Conservation (phyloP, 257 asterid genomes). For the Mitragyna speciosa region DNA sequence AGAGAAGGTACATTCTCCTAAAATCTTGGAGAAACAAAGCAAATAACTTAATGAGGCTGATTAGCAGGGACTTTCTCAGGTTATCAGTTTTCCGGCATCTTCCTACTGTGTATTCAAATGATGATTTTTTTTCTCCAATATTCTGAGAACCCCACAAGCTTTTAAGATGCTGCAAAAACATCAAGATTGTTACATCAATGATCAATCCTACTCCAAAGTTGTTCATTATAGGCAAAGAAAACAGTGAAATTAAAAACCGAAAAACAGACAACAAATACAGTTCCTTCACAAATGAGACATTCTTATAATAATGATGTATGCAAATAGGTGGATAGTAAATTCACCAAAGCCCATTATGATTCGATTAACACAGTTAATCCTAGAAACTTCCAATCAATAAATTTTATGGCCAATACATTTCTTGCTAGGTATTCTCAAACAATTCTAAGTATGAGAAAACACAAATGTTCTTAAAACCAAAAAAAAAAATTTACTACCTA, state of each 20-base stretch:
- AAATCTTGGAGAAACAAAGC: background rate
- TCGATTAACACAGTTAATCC: background rate
- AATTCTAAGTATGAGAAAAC: too few relatives aligned
- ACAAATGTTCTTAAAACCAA: too few relatives aligned
- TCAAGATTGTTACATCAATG: background rate
- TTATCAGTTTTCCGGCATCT: background rate
- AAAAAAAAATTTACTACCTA: too few relatives aligned
- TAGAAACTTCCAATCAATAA: background rate
- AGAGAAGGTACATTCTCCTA: slow-evolving; percentile 12
- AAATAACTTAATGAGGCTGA: background rate
- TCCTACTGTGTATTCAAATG: background rate
- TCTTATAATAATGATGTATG: too few relatives aligned
- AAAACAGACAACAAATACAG: background rate
- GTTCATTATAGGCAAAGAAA: background rate
- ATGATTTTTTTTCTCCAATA: background rate
- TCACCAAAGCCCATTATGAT: background rate
- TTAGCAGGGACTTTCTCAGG: background rate
- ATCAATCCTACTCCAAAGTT: background rate
- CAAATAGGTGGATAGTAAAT: too few relatives aligned
- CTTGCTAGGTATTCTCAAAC: too few relatives aligned
- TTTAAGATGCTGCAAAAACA: background rate
- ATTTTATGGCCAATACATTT: too few relatives aligned
- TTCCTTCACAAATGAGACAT: background rate
- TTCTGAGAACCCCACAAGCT: background rate
- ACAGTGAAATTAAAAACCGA: background rate